phyloP scores from a whole-genome alignment of 176 grass and related monocot genomes.

The Zoysia japonica region DNA sequence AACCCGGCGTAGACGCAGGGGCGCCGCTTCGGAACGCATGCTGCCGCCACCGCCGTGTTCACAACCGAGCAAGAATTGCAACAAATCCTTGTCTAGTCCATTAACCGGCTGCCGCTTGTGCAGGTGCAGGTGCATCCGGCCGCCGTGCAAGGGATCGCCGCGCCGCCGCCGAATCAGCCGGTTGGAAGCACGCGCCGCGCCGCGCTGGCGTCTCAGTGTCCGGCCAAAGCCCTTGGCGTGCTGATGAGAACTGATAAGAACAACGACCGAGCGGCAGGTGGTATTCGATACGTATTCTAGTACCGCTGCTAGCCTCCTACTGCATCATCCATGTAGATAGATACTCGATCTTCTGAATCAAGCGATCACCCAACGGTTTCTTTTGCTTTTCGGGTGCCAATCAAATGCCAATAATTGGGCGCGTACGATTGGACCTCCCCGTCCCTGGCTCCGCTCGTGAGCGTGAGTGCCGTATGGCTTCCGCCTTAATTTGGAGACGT shows the following conservation, averaged over 20 bases:
- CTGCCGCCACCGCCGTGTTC: too few species aligned
- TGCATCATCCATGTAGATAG: background rate
- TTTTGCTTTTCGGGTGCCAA: conserved; percentile 14
- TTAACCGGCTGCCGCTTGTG: too few species aligned
- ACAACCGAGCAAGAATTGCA: too few species aligned
- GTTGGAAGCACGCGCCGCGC: conserved; percentile 21
- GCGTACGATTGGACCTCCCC: conserved; percentile 34
- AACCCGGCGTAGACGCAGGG: too few species aligned
- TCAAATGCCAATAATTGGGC: conserved; percentile 36
- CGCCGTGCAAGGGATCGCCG: background rate
- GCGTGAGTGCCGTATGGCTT: background rate
- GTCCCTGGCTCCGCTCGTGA: background rate
- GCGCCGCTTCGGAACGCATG: too few species aligned
- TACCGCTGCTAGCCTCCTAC: background rate
- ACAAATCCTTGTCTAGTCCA: too few species aligned
- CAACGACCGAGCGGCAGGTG: background rate
- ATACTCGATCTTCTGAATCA: conserved; percentile 7
- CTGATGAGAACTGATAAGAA: conserved; percentile 2
- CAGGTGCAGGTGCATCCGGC: too few species aligned
- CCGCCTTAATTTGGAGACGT: background rate
- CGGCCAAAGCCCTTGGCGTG: background rate
- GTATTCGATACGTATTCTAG: background rate
- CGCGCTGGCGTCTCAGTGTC: background rate
- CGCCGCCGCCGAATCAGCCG: background rate
- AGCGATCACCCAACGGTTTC: background rate